A percentile compares a stretch with the other conserved stretches of the same genome.
Conservation (phyloP, 2,329 filamentous ascomycete genomes). For the Orbilia javanica region DNA sequence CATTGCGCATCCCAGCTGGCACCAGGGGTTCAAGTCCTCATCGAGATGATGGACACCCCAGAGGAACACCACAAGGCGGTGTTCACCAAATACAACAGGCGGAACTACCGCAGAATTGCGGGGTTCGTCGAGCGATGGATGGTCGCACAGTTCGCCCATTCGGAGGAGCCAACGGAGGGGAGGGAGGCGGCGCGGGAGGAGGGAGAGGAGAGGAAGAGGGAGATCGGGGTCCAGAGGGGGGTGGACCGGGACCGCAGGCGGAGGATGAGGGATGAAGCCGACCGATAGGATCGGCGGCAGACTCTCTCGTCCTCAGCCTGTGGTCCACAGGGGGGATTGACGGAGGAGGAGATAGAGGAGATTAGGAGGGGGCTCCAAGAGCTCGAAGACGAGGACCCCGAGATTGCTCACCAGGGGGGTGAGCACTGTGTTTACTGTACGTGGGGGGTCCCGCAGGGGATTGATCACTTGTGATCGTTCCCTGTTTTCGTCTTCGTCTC, state of each 20-base stretch:
- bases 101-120: conserved; percentile 86
- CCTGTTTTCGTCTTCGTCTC: background rate
- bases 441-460: background rate
- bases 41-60: conserved; percentile 88
- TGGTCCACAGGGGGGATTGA: background rate
- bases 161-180: background rate
- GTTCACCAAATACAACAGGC: conserved; percentile 91
- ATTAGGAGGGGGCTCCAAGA: background rate
- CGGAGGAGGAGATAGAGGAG: background rate
- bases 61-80: conserved; percentile 85
- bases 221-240: background rate
- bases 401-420: background rate
- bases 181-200: background rate
- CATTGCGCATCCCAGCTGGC: conserved; percentile 90
- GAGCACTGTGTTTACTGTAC: background rate
- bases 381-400: background rate
- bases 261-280: background rate
- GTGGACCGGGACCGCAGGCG: background rate
- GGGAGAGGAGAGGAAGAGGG: background rate
- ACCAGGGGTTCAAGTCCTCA: conserved; percentile 79
- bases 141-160: conserved; percentile 61
- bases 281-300: background rate
- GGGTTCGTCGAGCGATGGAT: conserved; percentile 82
- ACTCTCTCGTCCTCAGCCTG: background rate
- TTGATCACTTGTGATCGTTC: background rate